Evolutionary conservation across 2,329 filamentous ascomycete species (phyloP), one percentile per base, ranked within the genome.

Genomic region (Phyllosticta capitalensis): DNA sequence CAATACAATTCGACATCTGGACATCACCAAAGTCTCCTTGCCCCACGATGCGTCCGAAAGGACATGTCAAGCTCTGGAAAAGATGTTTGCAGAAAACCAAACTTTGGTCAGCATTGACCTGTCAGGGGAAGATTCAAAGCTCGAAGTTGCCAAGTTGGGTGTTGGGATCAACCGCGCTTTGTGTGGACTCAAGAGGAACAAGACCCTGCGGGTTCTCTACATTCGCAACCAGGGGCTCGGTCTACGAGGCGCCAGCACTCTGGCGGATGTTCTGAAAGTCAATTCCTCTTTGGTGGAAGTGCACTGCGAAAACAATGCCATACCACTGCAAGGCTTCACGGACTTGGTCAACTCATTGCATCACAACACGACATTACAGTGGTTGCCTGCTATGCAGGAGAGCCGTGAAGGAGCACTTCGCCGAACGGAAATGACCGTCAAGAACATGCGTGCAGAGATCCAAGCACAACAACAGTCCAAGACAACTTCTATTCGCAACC

Each of bases 241-340:
- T 3, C 70, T 88, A 21, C 84, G 86, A 70, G 86, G 86, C 30
- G 86, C 86, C 3, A 87, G 82, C 66, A 87, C 85, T 0, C 75
- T 89, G 38, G 83, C 86, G 1, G 85, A 86, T 19, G 85, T 89
- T 17, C 73, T 89, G 38, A 83, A 86, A 65, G 78, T 78, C 62
- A 89, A 89, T 65, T 76, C 71, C 1, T 81, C 80, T 1, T 73
- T 90, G 5, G 78, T 80, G 24, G 83, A 89, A 67, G 77, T 90
- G 5, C 79, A 88, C 65, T 89, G 86, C 69, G 85, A 87, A 63
- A 84, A 87, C 69, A 90, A 90, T 66, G 83, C 84, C 58, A 87
- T 88, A 59, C 85, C 84, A 52, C 76, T 88, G n/a, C 83, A 86
- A 63, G 85, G 84, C 1, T 85, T 88, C 63, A 88, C 84, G 0